Evolutionary conservation across 331 rosid genomes (phyloP).

Genomic region (Erythrophleum ivorense): DNA sequence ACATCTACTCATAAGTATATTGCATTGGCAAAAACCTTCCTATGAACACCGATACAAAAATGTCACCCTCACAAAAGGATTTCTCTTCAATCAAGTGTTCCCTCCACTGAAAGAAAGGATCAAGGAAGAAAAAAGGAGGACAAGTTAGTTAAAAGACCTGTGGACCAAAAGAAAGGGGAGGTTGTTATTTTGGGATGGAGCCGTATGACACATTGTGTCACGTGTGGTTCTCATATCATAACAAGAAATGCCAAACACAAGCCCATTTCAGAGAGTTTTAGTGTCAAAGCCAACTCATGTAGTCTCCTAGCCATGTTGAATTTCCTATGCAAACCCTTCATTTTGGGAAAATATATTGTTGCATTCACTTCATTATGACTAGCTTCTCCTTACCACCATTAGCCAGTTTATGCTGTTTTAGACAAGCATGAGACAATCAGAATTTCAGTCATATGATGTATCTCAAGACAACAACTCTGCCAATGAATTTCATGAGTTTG

Average conservation of each 20-base stretch:
- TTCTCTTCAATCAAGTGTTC: no score
- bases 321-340: background rate
- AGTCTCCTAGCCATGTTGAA: background rate
- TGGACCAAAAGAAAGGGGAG: no score
- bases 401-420: background rate
- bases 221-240: background rate
- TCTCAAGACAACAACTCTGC: background rate
- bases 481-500: background rate
- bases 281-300: background rate
- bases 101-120: no score
- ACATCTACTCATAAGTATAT: no score
- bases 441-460: background rate
- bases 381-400: background rate
- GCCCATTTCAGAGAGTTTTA: background rate
- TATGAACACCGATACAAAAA: no score
- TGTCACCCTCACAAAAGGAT: no score
- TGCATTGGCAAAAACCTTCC: no score
- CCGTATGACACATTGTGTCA: no score
- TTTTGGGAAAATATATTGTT: background rate
- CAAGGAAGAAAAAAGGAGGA: no score
- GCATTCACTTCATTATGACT: background rate
- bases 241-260: background rate
- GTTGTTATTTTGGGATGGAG: no score
- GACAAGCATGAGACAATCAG: background rate
- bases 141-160: no score